Evolutionary conservation across 2,329 filamentous ascomycete species (phyloP), one percentile per base, ranked within the genome.

Genomic region (Stagonosporopsis chrysanthemi): DNA sequence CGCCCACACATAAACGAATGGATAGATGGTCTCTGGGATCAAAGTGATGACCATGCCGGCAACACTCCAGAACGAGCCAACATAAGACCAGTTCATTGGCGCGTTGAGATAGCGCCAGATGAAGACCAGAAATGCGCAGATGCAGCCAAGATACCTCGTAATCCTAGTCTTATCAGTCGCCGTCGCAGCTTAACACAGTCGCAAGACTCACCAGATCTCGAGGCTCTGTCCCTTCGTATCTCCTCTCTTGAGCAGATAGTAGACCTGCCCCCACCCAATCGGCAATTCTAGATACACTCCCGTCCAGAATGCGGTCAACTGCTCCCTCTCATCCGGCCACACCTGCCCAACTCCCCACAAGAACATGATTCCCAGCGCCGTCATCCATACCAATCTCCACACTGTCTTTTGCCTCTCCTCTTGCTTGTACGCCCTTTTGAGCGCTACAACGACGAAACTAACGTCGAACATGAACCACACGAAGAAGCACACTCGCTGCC

Each of bases 241-340:
- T 35, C 69, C 46, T 19, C 71, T 59, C 33, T 65, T 65, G 9
- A 70, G 14, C 24, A 76, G 29, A 50, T 77, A 66, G 33, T 69
- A 61, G 15, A 77, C 46, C 38, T 69, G 69, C 0, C 71, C 75
- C 73, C 73, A 77, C 14, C 74, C 71, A 52, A 78, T 78, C 6
- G 75, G 76, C 42, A 77, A 62, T 48, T 78, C 71, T 26, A 79
- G 51, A 45, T 74, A 62, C 31, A 75, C 42, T 0, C 76, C 76
- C 15, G 75, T 78, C 72, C 75, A 78, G 52, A 75, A 79, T 19
- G 75, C 77, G 3, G 76, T 78, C 23, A 77, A 53, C 46, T 78
- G 75, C 62, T 78, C 74, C 22, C 76, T 67, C 60, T 78, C 75
- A 60, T 78, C 76, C 2, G 74, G 74, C 65, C 68, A 79, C 23